Conservation (phyloP, 805 yeast genomes). For the Millerago galiae region DNA sequence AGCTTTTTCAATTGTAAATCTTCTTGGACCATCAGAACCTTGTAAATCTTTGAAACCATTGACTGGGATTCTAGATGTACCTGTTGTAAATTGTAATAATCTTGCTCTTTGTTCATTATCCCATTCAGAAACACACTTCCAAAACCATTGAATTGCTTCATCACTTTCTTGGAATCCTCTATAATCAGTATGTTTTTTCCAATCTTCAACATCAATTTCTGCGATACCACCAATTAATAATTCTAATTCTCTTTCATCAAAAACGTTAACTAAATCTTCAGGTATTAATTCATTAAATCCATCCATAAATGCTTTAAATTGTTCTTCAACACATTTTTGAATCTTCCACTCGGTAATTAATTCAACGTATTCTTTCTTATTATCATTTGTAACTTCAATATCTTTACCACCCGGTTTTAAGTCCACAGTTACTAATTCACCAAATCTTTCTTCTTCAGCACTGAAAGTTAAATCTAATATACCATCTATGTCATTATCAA, state of each 20-base stretch:
- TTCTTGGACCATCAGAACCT: constrained; percentile 98
- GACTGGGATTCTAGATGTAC: constrained; percentile 98
- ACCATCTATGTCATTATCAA: constrained; percentile 89
- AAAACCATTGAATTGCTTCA: constrained; percentile 97
- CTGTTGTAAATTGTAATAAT: constrained; percentile 93
- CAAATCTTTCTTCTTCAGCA: constrained; percentile 89
- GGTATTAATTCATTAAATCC: constrained; percentile 98
- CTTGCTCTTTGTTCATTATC: constrained; percentile 96
- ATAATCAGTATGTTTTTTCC: constrained; percentile 98
- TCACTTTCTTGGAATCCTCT: constrained; percentile 96
- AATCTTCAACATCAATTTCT: constrained; percentile 95
- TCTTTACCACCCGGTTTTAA: constrained; percentile 83
- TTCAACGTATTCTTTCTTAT: constrained; percentile 93
- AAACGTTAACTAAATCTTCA: constrained; percentile 91
- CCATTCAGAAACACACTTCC: constrained; percentile 92
- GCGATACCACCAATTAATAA: constrained; percentile 96
- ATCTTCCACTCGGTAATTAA: constrained; percentile 95
- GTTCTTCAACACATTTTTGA: constrained; percentile 87
- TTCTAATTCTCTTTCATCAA: constrained; percentile 96
- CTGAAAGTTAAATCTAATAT: constrained; percentile 84
- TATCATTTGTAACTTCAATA: constrained; percentile 89
- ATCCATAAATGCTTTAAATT: constrained; percentile 91
- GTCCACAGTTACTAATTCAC: constrained; percentile 84
- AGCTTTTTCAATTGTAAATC: constrained; percentile 97
- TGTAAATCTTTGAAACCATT: constrained; percentile 98